Base-by-base conservation (phyloP, 129 eudicot species). In the Oenanthe sinensis region DNA sequence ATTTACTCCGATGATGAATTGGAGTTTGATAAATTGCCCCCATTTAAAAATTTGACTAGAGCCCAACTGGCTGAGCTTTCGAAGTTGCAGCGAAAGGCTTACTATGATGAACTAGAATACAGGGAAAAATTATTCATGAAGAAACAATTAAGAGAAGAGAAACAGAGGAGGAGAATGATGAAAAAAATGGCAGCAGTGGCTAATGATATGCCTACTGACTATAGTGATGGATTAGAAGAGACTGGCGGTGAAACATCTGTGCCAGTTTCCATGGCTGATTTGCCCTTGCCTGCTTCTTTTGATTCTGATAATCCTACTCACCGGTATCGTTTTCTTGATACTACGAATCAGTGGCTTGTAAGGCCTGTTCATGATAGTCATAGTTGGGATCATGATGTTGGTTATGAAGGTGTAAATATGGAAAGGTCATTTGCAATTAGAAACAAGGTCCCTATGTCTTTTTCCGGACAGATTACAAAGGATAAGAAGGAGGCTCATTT, bases 381-480 rank as follows among this genome's bases (percentile, higher is more conserved):
- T 77, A 96, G 97, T 28, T 96, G 99, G 99, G 99, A 96, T 75
- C 99, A 96, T 67, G 99, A 96, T 77, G 91, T 96, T 77, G 99
- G 99, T 30, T 96, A 96, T 76, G 99, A 96, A 75, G 99, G 97
- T 44, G 85, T 96, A 42, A 96, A 89, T 37, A 86, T 89, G 37
- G 99, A 96, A 77, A 90, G 86, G 81, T 81, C 88, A 52, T 90
- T 92, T 83, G 96, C 81, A 26, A 74, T 92, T 6, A 84, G 86
- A 79, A 87, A 96, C 69, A 90, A 86, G 84, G 80, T 92, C 45
- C 97, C 99, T 0, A 75, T 90, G 30, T 89, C 97, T n/a, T 87
- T 96, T 81, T 92, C 97, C 42, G 97, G 99, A 33, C 99, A 96
- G 85, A 81, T 89, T 73, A 90, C 99, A 19, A 96, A 96, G 83